Base-by-base conservation (phyloP, 108 stramenopile genomes). In the Fragilariopsis cylindrus region DNA sequence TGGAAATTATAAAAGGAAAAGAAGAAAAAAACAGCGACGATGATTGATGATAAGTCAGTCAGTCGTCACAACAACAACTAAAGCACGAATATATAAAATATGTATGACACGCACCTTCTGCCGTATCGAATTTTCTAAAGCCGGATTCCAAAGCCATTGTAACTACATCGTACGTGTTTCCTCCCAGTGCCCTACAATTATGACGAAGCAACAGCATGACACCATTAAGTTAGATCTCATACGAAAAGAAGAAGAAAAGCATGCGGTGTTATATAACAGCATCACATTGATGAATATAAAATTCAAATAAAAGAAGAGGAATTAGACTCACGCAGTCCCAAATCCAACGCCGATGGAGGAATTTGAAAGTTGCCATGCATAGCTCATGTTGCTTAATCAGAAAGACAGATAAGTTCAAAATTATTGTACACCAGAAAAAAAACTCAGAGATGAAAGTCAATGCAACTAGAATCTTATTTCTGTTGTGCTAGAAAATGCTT, bases 41-140 rank as follows among this genome's bases (percentile, higher is more conserved):
- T 30, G 30, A 30, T 30, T 30, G 0, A 30, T 30, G 30, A 30
- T 30, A 30, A 30, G 30, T 30, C 2, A 30, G 2, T 30, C 30
- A 30, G 30, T 30, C 30, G 30, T 30, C 30, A 30, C 30, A 30
- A 30, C 30, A 30, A 30, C 30, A 30, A 30, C 30, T 30, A 30
- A 30, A 30, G 30, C 30, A 30, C 2, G 30, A 30, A 30, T 30
- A 30, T 30, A 30, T 30, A 30, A 30, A 30, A 30, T 30, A 30
- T 30, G 30, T 30, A 30, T 30, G 30, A 30, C 30, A 30, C 30
- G 30, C 30, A 30, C 30, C 30, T 75, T 86, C 85, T 19, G 85
- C 85, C 4, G 85, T 82, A 66, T 86, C 85, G 63, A 86, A 86
- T 15, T 58, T 68, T 30, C 85, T 78, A 76, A 86, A 86, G 13